A percentile compares a stretch with the other conserved stretches of the same genome.
Evolutionary conservation across 179 eudicot species (phyloP).

Genomic region (Carnegiea gigantea): DNA sequence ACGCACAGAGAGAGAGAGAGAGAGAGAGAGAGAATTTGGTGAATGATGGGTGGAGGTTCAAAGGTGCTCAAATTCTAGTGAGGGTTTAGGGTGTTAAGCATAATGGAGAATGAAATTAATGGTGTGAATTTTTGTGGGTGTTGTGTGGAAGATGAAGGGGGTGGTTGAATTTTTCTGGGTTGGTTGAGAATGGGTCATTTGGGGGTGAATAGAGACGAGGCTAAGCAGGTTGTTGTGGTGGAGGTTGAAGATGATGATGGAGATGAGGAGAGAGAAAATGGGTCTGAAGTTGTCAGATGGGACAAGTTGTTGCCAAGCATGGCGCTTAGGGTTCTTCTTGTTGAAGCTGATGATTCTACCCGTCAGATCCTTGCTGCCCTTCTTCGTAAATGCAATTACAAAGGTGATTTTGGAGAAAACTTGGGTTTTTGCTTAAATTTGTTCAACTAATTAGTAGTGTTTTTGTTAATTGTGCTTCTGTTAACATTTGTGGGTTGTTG

Average conservation of each 20-base stretch:
- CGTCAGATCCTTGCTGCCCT: constrained; percentile 57
- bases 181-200: constrained; percentile 18
- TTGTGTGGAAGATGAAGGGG: constrained; percentile 31
- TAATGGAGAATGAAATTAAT: constrained; percentile 22
- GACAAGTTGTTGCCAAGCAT: constrained; percentile 40
- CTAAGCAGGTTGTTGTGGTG: constrained; percentile 5
- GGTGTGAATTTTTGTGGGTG: constrained; percentile 25
- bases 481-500: neutral
- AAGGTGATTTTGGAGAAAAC: constrained; percentile 28
- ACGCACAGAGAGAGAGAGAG: neutral
- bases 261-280: constrained; percentile 19
- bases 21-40: neutral
- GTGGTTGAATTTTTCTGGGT: constrained; percentile 18
- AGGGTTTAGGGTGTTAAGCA: constrained; percentile 4
- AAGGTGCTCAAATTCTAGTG: neutral
- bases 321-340: constrained; percentile 57
- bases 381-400: constrained; percentile 56
- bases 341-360: constrained; percentile 66
- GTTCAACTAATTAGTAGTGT: neutral
- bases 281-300: constrained; percentile 30
- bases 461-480: neutral
- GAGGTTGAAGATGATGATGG: constrained; percentile 13
- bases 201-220: constrained; percentile 15
- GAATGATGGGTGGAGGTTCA: neutral
- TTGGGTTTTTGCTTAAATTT: neutral